Base-by-base conservation (phyloP, 2,329 filamentous ascomycete genomes). In the Claviceps africana region DNA sequence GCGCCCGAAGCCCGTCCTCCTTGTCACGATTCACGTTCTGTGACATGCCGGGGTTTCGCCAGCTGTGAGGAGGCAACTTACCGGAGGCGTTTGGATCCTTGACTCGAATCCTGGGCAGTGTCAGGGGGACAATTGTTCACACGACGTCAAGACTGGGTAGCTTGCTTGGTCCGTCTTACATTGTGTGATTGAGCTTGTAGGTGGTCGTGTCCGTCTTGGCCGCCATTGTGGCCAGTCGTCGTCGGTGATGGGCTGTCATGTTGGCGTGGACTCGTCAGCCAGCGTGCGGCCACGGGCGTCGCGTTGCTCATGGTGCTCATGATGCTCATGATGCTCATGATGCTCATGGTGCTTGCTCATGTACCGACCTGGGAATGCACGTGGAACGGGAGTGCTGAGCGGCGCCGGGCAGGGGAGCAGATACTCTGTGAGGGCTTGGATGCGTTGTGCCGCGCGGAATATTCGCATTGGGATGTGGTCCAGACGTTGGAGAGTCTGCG, bases 161-260 rank as follows among this genome's bases (percentile, higher is more conserved):
- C n/a, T 31, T 2, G 7, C 15, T 17, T 10, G 40, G 33, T 3
- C 31, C 6, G 21, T 50, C 76, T 64, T 64, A 81, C 91, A 97
- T 97, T 53, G 86, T 86, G 74, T 93, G 87, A 70, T 93, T 91
- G 67, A 85, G 75, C 69, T 93, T 87, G 72, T 97, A 97, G 56
- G 78, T 86, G 58, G 73, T 75, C 1, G 77, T 72, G 57, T 96
- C 81, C 0, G 90, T 94, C 2, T 81, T 78, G 49, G 79, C 78
- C 57, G 86, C 78, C 81, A 81, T 81, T 58, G 70, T 51, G 31
- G 33, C 30, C 25, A 47, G 51, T 15, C 19, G 52, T 37, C 47
- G 50, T 37, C 46, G 49, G 48, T 21, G 30, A 33, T 15, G 42
- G 46, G 49, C 49, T 56, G 2, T 3, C 11, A 28, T 44, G 42